Percentiles rank a stretch among this genome's conserved stretches.
Evolutionary conservation across 1,139 yeast genomes (phyloP).

Genomic region (Hansenula lynferdii): DNA sequence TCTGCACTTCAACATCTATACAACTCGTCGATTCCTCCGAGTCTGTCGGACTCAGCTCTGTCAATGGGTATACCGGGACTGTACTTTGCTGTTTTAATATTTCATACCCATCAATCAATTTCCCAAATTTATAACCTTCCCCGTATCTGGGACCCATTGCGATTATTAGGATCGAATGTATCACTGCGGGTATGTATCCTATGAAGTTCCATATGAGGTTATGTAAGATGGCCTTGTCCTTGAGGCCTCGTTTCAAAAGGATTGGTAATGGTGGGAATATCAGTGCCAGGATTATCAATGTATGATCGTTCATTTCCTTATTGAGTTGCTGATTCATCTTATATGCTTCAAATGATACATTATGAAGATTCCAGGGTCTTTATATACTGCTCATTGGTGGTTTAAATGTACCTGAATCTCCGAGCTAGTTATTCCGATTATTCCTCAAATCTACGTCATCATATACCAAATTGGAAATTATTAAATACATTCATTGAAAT

Average conservation of each 20-base stretch:
- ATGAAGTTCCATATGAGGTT: not conserved
- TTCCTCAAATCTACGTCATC: too few species aligned
- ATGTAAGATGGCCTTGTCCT: not conserved
- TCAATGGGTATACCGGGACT: not conserved
- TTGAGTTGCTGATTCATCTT: too few species aligned
- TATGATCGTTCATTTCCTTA: slow-evolving; percentile 1
- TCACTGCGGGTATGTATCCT: slow-evolving; percentile 1
- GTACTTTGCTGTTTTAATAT: not conserved
- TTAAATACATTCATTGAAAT: too few species aligned
- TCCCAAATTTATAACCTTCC: not conserved
- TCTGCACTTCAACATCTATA: too few species aligned
- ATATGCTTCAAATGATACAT: too few species aligned
- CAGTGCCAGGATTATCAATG: not conserved
- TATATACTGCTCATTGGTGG: too few species aligned
- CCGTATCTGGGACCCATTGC: not conserved
- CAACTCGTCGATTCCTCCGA: too few species aligned
- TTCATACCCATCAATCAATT: too few species aligned
- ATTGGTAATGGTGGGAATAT: slow-evolving; percentile 2
- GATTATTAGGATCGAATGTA: slow-evolving; percentile 1
- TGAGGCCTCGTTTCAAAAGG: not conserved
- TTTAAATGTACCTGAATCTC: too few species aligned
- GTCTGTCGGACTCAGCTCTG: not conserved
- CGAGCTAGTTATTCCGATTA: too few species aligned
- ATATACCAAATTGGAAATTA: too few species aligned
- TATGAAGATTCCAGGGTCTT: too few species aligned